phyloP scores from a whole-genome alignment of 2,329 filamentous ascomycete species.

The Pseudogymnoascus destructans region DNA sequence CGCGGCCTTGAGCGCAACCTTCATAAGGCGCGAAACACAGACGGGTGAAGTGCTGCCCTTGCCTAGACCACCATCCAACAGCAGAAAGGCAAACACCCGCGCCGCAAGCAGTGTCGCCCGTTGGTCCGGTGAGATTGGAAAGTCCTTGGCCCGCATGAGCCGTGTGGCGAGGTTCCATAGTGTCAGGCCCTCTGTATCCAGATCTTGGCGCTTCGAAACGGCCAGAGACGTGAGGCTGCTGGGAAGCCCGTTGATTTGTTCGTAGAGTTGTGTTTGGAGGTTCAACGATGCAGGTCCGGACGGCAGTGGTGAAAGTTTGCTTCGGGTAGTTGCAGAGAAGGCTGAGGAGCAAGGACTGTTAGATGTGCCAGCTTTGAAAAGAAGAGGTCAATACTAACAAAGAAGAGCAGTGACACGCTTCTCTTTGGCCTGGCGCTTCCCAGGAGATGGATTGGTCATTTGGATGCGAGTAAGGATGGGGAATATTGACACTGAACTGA shows the following conservation, averaged over 20 bases:
- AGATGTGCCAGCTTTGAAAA: neutral
- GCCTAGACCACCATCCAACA: slow-evolving; percentile 42
- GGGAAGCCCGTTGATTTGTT: slow-evolving; percentile 27
- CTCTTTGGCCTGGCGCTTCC: slow-evolving; percentile 21
- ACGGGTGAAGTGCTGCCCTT: slow-evolving; percentile 19
- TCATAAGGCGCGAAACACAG: slow-evolving; percentile 45
- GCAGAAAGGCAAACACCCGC: slow-evolving; percentile 48
- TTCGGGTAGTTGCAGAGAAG: slow-evolving; percentile 23
- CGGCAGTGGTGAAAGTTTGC: slow-evolving; percentile 17
- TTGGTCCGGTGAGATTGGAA: neutral
- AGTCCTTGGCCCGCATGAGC: slow-evolving; percentile 29
- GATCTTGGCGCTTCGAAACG: slow-evolving; percentile 30
- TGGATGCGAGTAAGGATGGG: neutral
- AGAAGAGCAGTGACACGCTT: slow-evolving; percentile 26
- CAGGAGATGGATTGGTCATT: neutral
- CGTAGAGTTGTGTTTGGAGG: slow-evolving; percentile 32
- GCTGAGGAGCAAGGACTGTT: slow-evolving; percentile 20
- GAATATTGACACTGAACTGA: neutral
- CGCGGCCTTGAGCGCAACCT: slow-evolving; percentile 52
- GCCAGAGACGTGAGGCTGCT: slow-evolving; percentile 23
- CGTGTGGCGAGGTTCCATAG: slow-evolving; percentile 57
- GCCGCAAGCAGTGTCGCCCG: slow-evolving; percentile 25
- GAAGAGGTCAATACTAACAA: slow-evolving; percentile 18
- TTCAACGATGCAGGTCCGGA: slow-evolving; percentile 19
- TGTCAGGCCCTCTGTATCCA: slow-evolving; percentile 42